Base-by-base conservation (phyloP, 345 rosid species). In the Orychophragmus violaceus region DNA sequence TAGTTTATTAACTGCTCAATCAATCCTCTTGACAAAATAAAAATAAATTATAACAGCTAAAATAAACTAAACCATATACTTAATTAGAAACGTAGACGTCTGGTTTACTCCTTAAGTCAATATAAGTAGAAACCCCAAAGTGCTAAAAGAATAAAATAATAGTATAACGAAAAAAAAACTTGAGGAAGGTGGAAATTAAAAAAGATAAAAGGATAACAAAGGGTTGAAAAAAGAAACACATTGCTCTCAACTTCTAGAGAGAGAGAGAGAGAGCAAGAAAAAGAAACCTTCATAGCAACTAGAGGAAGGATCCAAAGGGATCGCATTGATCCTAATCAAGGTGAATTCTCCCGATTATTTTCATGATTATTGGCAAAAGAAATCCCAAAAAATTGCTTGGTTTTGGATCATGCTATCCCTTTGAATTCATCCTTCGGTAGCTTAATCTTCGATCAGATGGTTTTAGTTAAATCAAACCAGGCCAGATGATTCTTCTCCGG, bases 281-380 rank as follows among this genome's bases (percentile, higher is more conserved):
- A 8, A 39, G 33, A 14, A 6, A 59, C 63, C 58, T 33, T 68
- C 36, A 55, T 80, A 79, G 90, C 87, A 80, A 87, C 85, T 81
- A 71, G 74, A 91, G 96, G 81, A 89, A 75, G 85, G 79, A 89
- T 91, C 98, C 98, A 91, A 91, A 91, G 96, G 98, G 98, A 91
- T 91, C 96, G 98, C 98, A 91, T 91, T 91, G 98, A 91, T 91
- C 98, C 96, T 66, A 51, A 74, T 61, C 54, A 74, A 41, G 21
- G 55, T 52, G 53, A 70, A 28, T 41, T 39, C 8, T 59, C 17
- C 30, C 12, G 0, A 27, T 13, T 32, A 12, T 48, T 54, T 53
- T 30, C 54, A 60, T 80, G 71, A 82, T 82, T 74, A 79, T 76
- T 78, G 50, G 68, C 86, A 85, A 79, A 88, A 56, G 5, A 80